phyloP scores from a whole-genome alignment of 768 basidiomycete species.

The Boletus eberwhitei region DNA sequence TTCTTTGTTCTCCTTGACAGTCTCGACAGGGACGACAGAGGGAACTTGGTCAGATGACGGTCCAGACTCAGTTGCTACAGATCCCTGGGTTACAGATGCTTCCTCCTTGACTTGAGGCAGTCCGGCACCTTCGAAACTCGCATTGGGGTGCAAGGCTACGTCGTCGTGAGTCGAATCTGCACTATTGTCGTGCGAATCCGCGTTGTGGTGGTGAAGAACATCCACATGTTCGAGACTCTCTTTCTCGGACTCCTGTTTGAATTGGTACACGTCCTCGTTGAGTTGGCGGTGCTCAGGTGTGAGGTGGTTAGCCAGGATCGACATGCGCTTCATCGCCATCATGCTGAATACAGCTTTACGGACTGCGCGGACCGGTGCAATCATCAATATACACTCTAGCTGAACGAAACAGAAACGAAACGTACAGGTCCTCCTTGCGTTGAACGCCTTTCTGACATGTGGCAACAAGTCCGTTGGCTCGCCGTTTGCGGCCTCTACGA shows the following conservation, averaged over 20 bases:
- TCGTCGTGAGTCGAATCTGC: background rate
- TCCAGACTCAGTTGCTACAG: background rate
- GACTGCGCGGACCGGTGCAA: conserved; percentile 46
- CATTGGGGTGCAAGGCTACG: background rate
- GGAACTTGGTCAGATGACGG: conserved; percentile 1
- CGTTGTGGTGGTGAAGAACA: conserved; percentile 50
- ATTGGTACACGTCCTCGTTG: conserved; percentile 56
- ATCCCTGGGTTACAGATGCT: background rate
- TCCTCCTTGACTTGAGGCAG: background rate
- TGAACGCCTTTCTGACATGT: conserved; percentile 84
- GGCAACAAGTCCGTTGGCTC: conserved; percentile 78
- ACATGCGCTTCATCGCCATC: conserved; percentile 81
- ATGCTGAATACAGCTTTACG: conserved; percentile 84
- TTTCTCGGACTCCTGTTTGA: conserved; percentile 81
- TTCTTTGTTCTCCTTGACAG: conserved; percentile 21
- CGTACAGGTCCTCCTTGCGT: conserved; percentile 84
- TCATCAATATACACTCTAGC: conserved; percentile 1
- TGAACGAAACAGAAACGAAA: conserved; percentile 12
- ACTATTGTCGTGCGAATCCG: background rate
- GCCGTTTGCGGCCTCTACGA: conserved; percentile 55
- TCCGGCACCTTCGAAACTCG: background rate
- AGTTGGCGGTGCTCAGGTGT: conserved; percentile 47
- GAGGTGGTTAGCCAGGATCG: conserved; percentile 43
- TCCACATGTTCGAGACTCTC: conserved; percentile 36
- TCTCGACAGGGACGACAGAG: conserved; percentile 1